These are phyloP conservation scores for Boletus barrowsii DNA, from an alignment of 768 basidiomycete genomes.

Conservation along the genomic window DNA sequence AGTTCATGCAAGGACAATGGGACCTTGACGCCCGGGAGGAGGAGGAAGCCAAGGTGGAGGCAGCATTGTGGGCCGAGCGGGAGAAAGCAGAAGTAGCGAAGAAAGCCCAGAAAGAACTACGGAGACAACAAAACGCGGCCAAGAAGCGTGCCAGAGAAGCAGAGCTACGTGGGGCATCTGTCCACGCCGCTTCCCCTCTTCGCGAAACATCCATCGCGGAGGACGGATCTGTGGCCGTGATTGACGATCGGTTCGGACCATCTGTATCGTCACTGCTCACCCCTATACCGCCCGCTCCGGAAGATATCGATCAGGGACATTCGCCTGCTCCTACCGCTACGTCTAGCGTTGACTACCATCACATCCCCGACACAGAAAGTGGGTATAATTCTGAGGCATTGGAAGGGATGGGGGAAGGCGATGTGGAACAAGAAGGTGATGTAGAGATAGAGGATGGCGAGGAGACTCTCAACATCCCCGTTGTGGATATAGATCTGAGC, in stretches of 20 bases:
- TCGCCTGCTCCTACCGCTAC: slow-evolving; percentile 52
- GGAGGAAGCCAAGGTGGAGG: slow-evolving; percentile 51
- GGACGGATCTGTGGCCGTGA: slow-evolving; percentile 22
- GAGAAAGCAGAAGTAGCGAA: slow-evolving; percentile 37
- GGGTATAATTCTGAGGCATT: slow-evolving; percentile 54
- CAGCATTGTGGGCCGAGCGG: slow-evolving; percentile 41
- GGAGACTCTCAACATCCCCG: slow-evolving; percentile 20
- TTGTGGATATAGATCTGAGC: slow-evolving; percentile 28
- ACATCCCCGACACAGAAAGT: slow-evolving; percentile 44
- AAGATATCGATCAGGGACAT: slow-evolving; percentile 35
- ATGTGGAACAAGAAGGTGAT: slow-evolving; percentile 27
- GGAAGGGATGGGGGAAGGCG: slow-evolving; percentile 29
- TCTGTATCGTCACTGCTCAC: slow-evolving; percentile 26
- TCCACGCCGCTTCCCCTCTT: slow-evolving; percentile 23
- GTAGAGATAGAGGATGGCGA: slow-evolving; percentile 20
- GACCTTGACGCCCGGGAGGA: slow-evolving; percentile 76
- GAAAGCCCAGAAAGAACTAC: slow-evolving; percentile 45
- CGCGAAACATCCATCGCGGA: slow-evolving; percentile 31
- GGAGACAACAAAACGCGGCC: slow-evolving; percentile 51
- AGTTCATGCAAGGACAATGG: slow-evolving; percentile 84
- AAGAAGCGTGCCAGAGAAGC: slow-evolving; percentile 47
- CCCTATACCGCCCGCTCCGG: slow-evolving; percentile 21
- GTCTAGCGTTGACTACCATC: slow-evolving; percentile 45
- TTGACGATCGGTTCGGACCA: slow-evolving; percentile 29
- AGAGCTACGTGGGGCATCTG: slow-evolving; percentile 22